phyloP scores from a whole-genome alignment of 2,329 filamentous ascomycete species.

The Fusarium sp. region DNA sequence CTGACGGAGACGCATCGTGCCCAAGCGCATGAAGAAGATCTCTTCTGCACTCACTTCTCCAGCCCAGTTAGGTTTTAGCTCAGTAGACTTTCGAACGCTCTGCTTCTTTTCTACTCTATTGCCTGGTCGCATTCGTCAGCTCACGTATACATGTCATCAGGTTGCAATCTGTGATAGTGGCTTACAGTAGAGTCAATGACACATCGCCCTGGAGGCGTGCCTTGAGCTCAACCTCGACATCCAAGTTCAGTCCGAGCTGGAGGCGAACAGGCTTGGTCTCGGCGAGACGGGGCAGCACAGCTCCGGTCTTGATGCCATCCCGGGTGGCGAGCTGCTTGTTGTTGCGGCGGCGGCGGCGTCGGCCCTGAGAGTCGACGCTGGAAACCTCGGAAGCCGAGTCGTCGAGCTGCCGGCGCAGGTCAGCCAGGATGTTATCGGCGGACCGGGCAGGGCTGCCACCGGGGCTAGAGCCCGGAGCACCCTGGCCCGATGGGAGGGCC shows the following conservation, averaged over 20 bases:
- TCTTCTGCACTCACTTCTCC: slow-evolving; percentile 33
- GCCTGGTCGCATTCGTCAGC: slow-evolving; percentile 10
- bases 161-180: background rate
- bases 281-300: slow-evolving; percentile 30
- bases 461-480: slow-evolving; percentile 9
- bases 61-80: slow-evolving; percentile 23
- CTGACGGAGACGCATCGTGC: slow-evolving; percentile 27
- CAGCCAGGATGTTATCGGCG: slow-evolving; percentile 31
- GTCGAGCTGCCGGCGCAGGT: slow-evolving; percentile 35
- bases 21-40: slow-evolving; percentile 36
- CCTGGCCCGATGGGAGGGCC: slow-evolving; percentile 5
- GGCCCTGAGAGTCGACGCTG: slow-evolving; percentile 35
- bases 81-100: slow-evolving; percentile 25
- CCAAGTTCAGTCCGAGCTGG: slow-evolving; percentile 34
- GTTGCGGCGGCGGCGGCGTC: slow-evolving; percentile 34
- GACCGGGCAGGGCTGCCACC: slow-evolving; percentile 25
- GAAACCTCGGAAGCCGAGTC: slow-evolving; percentile 37
- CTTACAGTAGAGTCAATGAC: slow-evolving; percentile 36
- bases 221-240: slow-evolving; percentile 35
- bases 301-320: slow-evolving; percentile 33
- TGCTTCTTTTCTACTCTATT: slow-evolving; percentile 37
- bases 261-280: slow-evolving; percentile 37
- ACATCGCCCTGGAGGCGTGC: slow-evolving; percentile 35
- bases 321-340: slow-evolving; percentile 34
- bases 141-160: background rate